Evolutionary conservation across 306 rosid genomes (phyloP).

Genomic region (Lathyrus aphaca): DNA sequence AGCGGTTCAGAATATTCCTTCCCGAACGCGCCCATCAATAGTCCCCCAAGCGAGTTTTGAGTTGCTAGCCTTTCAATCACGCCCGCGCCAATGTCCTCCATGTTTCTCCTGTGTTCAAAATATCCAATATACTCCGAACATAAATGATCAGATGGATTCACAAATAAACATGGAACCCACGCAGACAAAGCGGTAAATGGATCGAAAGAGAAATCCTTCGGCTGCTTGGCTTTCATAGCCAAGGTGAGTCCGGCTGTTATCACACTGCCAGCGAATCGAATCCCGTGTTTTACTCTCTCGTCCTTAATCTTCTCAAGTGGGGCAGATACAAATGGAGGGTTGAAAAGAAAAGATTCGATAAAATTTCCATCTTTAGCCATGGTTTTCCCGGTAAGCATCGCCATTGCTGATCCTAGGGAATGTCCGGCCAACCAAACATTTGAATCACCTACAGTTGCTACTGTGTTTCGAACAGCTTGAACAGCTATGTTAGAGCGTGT

Average conservation of each 20-base stretch:
- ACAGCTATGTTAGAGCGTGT: slow-evolving; percentile 84
- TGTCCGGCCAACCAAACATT: slow-evolving; percentile 93
- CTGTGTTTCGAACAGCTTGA: slow-evolving; percentile 76
- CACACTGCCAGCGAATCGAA: slow-evolving; percentile 79
- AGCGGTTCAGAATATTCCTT: slow-evolving; percentile 64
- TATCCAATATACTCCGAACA: slow-evolving; percentile 90
- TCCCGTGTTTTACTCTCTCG: slow-evolving; percentile 76
- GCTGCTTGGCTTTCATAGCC: slow-evolving; percentile 64
- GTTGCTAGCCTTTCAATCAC: slow-evolving; percentile 83
- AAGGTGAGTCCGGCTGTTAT: slow-evolving; percentile 83
- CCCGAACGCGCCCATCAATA: slow-evolving; percentile 73
- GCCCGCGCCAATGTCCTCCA: slow-evolving; percentile 86
- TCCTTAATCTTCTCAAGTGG: slow-evolving; percentile 81
- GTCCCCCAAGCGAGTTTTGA: slow-evolving; percentile 75
- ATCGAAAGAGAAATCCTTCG: slow-evolving; percentile 41
- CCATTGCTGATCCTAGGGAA: slow-evolving; percentile 91
- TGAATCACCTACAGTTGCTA: slow-evolving; percentile 73
- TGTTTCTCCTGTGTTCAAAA: slow-evolving; percentile 84
- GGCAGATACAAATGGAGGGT: slow-evolving; percentile 81
- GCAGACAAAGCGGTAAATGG: slow-evolving; percentile 66
- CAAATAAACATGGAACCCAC: slow-evolving; percentile 81
- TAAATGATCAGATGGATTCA: slow-evolving; percentile 73
- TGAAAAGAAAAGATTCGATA: slow-evolving; percentile 76
- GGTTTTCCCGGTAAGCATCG: slow-evolving; percentile 84
- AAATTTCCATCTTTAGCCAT: slow-evolving; percentile 67